Evolutionary conservation across 2,329 filamentous ascomycete genomes (phyloP).

Genomic region (Hyphodiscus sp.): DNA sequence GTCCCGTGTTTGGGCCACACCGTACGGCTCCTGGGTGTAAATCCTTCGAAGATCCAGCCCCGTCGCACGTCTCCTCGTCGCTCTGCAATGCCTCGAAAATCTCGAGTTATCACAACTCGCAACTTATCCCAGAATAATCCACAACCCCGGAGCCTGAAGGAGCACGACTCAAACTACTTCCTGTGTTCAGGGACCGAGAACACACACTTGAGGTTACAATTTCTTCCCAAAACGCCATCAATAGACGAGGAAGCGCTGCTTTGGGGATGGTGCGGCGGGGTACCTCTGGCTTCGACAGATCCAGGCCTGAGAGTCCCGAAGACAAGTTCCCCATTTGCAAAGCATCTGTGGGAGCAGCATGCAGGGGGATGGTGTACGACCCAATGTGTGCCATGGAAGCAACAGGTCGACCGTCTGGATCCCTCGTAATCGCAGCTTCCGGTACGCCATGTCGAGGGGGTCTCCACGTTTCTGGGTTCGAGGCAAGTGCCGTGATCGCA

Average conservation of each 20-base stretch:
- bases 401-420: neutral
- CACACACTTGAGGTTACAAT: neutral
- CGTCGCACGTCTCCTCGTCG: neutral
- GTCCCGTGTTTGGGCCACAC: neutral
- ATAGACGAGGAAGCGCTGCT: constrained; percentile 4
- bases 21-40: neutral
- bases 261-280: constrained; percentile 6
- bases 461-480: neutral
- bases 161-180: no score
- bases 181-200: neutral
- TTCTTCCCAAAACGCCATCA: constrained; percentile 6
- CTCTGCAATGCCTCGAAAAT: neutral
- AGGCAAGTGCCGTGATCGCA: neutral
- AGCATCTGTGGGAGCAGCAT: neutral
- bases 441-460: neutral
- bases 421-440: constrained; percentile 2
- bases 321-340: neutral
- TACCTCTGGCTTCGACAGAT: neutral
- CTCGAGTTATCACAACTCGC: neutral
- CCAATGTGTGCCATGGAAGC: neutral
- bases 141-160: neutral
- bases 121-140: neutral
- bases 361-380: neutral
- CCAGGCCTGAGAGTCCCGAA: neutral
- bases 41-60: neutral